phyloP scores from a whole-genome alignment of 2,329 filamentous ascomycete species.

The Exophiala sp. region DNA sequence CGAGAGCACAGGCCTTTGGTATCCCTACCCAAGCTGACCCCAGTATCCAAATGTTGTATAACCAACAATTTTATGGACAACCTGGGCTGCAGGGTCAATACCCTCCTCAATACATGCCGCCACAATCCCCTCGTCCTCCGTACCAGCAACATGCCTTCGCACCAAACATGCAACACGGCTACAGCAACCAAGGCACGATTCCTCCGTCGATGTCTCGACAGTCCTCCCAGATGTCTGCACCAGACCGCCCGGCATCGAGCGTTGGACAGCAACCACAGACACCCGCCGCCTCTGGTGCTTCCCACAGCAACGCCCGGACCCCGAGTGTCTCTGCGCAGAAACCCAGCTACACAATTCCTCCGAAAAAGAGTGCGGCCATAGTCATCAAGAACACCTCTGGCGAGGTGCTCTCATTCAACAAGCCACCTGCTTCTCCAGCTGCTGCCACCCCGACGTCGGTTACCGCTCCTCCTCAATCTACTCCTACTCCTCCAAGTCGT shows the following conservation, averaged over 20 bases:
- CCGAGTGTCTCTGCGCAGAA: constrained; percentile 57
- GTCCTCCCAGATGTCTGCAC: constrained; percentile 68
- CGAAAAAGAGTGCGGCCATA: constrained; percentile 64
- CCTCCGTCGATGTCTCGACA: constrained; percentile 70
- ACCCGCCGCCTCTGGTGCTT: constrained; percentile 42
- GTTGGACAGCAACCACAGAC: constrained; percentile 51
- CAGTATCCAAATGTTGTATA: constrained; percentile 28
- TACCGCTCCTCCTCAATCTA: constrained; percentile 61
- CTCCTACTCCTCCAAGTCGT: constrained; percentile 74
- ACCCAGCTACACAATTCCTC: constrained; percentile 58
- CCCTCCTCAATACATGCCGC: constrained; percentile 36
- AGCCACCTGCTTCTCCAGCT: constrained; percentile 57
- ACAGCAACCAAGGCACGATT: constrained; percentile 41
- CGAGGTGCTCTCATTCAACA: constrained; percentile 63
- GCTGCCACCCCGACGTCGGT: constrained; percentile 54
- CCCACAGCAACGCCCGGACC: constrained; percentile 50
- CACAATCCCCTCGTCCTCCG: constrained; percentile 43
- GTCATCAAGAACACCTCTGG: constrained; percentile 79
- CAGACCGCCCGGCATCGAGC: constrained; percentile 59
- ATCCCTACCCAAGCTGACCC: constrained; percentile 28
- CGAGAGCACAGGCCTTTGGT: constrained; percentile 46
- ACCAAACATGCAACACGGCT: constrained; percentile 49
- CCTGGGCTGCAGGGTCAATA: constrained; percentile 29
- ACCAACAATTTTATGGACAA: constrained; percentile 23
- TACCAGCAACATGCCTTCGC: constrained; percentile 47